Evolutionary conservation across 2,329 filamentous ascomycete genomes (phyloP).

Genomic region (Colletotrichum camelliae): DNA sequence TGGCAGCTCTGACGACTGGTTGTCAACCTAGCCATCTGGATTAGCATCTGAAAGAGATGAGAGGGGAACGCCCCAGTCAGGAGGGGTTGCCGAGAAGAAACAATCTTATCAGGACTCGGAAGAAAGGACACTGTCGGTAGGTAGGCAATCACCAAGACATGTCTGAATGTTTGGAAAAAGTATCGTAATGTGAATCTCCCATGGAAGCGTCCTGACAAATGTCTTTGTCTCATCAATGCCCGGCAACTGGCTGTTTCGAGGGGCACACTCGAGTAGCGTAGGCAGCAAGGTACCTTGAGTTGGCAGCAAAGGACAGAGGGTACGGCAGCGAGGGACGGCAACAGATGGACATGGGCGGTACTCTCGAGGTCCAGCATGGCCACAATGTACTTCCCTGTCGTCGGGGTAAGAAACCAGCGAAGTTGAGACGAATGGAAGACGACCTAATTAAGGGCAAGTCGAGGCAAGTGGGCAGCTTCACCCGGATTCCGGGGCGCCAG

Average conservation of each 20-base stretch:
- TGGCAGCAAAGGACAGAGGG: neutral
- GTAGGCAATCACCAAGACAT: neutral
- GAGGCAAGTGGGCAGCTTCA: neutral
- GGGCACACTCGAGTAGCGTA: neutral
- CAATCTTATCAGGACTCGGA: neutral
- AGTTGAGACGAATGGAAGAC: neutral
- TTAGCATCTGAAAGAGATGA: neutral
- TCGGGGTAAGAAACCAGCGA: neutral
- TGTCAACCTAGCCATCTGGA: neutral
- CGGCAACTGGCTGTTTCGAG: neutral
- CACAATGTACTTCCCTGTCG: neutral
- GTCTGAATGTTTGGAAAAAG: neutral
- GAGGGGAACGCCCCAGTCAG: neutral
- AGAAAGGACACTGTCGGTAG: neutral
- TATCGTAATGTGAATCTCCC: neutral
- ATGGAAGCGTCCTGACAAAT: slow-evolving; percentile 6
- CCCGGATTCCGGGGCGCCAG: neutral
- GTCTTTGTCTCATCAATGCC: slow-evolving; percentile 1
- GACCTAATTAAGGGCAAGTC: neutral
- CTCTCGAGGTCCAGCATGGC: neutral
- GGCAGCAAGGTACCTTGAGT: neutral
- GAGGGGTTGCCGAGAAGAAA: neutral
- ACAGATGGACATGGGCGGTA: neutral
- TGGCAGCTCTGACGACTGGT: neutral
- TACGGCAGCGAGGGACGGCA: neutral